phyloP scores from a whole-genome alignment of 768 basidiomycete species.

The Boletus huronensis region DNA sequence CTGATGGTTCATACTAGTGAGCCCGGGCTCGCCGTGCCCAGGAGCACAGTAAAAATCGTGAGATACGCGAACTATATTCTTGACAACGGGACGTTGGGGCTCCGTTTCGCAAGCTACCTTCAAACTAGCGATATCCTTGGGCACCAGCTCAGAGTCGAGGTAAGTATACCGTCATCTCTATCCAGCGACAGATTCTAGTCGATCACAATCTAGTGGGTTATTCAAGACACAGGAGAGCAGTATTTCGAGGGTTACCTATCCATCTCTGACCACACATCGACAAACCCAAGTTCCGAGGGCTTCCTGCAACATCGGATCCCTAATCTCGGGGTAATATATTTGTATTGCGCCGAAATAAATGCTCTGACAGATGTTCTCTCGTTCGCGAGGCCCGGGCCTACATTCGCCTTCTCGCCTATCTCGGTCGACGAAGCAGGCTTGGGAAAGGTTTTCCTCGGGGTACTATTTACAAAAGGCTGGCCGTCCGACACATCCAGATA shows the following conservation, averaged over 20 bases:
- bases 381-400: not conserved
- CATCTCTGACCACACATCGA: not conserved
- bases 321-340: not conserved
- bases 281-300: not conserved
- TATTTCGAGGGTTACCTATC: not conserved
- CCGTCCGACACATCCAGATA: not conserved
- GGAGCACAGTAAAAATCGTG: not conserved
- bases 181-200: not conserved
- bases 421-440: not conserved
- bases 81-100: too few species aligned
- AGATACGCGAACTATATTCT: not conserved
- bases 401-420: not conserved
- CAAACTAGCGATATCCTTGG: not conserved
- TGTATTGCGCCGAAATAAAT: not conserved
- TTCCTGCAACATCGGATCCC: not conserved
- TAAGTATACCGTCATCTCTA: not conserved
- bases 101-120: not conserved
- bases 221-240: not conserved
- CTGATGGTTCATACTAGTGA: not conserved
- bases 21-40: not conserved
- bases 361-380: not conserved
- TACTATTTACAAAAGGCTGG: not conserved
- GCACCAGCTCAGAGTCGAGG: not conserved
- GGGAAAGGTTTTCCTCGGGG: not conserved
- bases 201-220: not conserved